phyloP scores from a whole-genome alignment of 2,329 filamentous ascomycete genomes.

The Ceratocystis papillata region DNA sequence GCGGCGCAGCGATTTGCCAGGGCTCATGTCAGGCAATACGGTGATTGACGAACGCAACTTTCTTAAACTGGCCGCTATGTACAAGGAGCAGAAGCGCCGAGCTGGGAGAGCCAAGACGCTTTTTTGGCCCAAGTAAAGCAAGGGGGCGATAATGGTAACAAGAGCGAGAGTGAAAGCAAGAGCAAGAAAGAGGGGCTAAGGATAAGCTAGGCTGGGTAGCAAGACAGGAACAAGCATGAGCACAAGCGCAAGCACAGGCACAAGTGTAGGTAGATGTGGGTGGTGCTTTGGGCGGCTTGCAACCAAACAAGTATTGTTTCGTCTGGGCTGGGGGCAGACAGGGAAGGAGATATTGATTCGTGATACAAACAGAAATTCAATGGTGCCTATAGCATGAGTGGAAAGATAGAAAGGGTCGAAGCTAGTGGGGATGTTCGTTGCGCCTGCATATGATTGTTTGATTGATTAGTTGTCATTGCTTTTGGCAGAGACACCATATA shows the following conservation, averaged over 20 bases:
- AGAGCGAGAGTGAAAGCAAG: background rate
- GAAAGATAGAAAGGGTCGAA: background rate
- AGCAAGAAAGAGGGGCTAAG: background rate
- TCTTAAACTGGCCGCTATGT: background rate
- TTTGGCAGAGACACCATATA: background rate
- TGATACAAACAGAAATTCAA: background rate
- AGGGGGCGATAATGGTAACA: background rate
- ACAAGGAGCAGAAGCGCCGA: background rate
- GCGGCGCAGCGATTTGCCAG: conserved; percentile 27
- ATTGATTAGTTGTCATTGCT: background rate
- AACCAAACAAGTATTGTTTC: background rate
- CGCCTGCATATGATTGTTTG: background rate
- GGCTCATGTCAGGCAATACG: conserved; percentile 33
- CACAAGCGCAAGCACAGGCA: background rate
- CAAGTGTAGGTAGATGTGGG: background rate
- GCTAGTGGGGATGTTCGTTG: background rate
- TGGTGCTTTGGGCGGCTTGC: background rate
- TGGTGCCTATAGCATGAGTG: background rate
- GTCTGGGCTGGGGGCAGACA: background rate
- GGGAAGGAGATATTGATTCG: background rate
- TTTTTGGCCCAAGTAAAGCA: background rate
- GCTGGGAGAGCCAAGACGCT: background rate
- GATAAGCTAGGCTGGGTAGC: background rate
- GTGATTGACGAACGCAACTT: conserved; percentile 34
- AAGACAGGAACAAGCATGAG: background rate